A percentile compares a stretch with the other conserved stretches of the same genome.
These are phyloP conservation scores for Linum usitatissimum DNA, from an alignment of 345 rosid species.

Conservation along the genomic window DNA sequence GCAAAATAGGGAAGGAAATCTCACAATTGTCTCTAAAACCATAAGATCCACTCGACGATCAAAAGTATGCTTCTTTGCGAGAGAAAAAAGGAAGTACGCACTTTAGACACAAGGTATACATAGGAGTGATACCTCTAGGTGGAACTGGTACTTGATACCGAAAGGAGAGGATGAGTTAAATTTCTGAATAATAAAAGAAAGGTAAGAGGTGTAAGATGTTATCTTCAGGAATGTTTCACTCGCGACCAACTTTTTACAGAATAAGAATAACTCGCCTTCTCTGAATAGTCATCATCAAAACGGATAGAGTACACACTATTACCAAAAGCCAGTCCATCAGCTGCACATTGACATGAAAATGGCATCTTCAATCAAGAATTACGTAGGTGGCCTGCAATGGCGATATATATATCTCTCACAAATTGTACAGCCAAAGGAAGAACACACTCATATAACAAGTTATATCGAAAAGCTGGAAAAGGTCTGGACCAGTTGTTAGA, in stretches of 20 bases:
- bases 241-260: not conserved
- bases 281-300: slow-evolving; percentile 72
- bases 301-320: slow-evolving; percentile 84
- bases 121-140: slow-evolving; percentile 54
- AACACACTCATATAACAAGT: too few relatives aligned
- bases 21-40: not conserved
- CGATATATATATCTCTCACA: slow-evolving; percentile 4
- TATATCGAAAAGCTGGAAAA: too few relatives aligned
- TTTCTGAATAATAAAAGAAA: slow-evolving; percentile 46
- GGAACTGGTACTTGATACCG: slow-evolving; percentile 86
- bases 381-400: slow-evolving; percentile 10
- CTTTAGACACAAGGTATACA: not conserved
- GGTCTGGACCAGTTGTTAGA: not conserved
- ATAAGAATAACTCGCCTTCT: slow-evolving; percentile 38
- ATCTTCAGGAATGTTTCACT: not conserved
- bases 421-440: not conserved
- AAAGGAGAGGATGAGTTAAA: slow-evolving; percentile 67
- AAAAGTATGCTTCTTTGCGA: too few relatives aligned
- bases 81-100: too few relatives aligned
- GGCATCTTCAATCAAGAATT: slow-evolving; percentile 17
- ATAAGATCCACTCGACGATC: too few relatives aligned
- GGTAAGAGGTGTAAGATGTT: not conserved
- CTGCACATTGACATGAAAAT: slow-evolving; percentile 39
- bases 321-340: slow-evolving; percentile 57
- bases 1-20: slow-evolving; percentile 9